A percentile compares a stretch with the other conserved stretches of the same genome.
These are phyloP conservation scores for Aspergillus viridinutans DNA, from an alignment of 2,329 filamentous ascomycete genomes.

Conservation along the genomic window DNA sequence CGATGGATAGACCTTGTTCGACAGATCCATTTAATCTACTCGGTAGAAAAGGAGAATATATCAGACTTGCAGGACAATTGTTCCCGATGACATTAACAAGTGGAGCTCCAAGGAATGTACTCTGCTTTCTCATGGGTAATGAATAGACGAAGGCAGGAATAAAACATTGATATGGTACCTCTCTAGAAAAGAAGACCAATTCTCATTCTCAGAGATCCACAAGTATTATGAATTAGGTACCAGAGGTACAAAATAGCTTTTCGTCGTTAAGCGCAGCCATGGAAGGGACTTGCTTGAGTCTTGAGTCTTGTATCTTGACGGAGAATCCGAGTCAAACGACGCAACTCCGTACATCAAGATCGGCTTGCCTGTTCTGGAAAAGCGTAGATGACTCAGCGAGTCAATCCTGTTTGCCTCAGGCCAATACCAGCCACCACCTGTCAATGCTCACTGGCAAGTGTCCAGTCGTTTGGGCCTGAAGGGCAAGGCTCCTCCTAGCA, in stretches of 20 bases:
- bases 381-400: background rate
- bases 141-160: too few species aligned
- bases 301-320: background rate
- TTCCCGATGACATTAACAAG: background rate
- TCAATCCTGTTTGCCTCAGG: background rate
- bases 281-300: too few species aligned
- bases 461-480: background rate
- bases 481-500: background rate
- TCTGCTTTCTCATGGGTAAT: background rate
- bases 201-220: too few species aligned
- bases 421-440: background rate
- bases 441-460: too few species aligned
- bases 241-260: too few species aligned
- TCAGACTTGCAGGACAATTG: too few species aligned
- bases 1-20: background rate
- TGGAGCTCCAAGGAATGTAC: background rate
- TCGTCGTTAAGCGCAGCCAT: background rate
- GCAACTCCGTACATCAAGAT: background rate
- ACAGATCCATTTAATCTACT: background rate
- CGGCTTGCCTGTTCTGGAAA: background rate
- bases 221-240: too few species aligned
- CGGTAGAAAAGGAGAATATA: background rate
- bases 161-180: too few species aligned
- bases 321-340: background rate
- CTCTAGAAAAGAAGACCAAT: background rate